These are phyloP conservation scores for Lachnellula cervina DNA, from an alignment of 2,329 filamentous ascomycete species.

Conservation along the genomic window DNA sequence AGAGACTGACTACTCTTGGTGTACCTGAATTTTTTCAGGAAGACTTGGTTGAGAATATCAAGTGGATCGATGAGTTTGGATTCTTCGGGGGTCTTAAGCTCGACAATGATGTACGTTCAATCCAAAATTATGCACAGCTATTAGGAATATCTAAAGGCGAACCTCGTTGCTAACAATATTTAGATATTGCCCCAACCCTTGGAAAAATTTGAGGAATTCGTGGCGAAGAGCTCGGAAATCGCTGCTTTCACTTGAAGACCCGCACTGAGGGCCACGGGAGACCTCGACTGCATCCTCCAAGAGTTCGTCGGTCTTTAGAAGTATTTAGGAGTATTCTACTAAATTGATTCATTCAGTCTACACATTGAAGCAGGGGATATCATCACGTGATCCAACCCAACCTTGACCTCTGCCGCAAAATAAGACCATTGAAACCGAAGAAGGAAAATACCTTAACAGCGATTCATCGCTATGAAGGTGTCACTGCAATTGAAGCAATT, in stretches of 20 bases:
- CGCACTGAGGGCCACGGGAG: no score
- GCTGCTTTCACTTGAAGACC: slow-evolving; percentile 7
- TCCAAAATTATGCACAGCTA: background rate
- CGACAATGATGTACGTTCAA: slow-evolving; percentile 8
- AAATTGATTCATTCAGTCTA: no score
- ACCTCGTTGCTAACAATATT: background rate
- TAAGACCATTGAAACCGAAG: no score
- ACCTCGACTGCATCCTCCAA: no score
- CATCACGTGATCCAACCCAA: no score
- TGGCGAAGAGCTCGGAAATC: slow-evolving; percentile 3
- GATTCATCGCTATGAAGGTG: background rate
- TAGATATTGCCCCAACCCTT: slow-evolving; percentile 3
- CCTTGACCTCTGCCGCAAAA: no score
- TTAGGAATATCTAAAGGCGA: background rate
- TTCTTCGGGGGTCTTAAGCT: slow-evolving; percentile 29
- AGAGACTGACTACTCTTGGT: slow-evolving; percentile 1
- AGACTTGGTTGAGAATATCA: slow-evolving; percentile 21
- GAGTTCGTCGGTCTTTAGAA: no score
- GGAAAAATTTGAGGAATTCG: slow-evolving; percentile 8
- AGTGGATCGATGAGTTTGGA: slow-evolving; percentile 31
- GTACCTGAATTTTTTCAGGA: slow-evolving; percentile 18
- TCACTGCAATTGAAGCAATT: background rate
- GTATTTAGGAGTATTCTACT: no score
- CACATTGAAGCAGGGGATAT: no score
- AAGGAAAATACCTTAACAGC: no score